phyloP scores from a whole-genome alignment of 1,284 basidiomycete species.

The Leccinum subrobustum region DNA sequence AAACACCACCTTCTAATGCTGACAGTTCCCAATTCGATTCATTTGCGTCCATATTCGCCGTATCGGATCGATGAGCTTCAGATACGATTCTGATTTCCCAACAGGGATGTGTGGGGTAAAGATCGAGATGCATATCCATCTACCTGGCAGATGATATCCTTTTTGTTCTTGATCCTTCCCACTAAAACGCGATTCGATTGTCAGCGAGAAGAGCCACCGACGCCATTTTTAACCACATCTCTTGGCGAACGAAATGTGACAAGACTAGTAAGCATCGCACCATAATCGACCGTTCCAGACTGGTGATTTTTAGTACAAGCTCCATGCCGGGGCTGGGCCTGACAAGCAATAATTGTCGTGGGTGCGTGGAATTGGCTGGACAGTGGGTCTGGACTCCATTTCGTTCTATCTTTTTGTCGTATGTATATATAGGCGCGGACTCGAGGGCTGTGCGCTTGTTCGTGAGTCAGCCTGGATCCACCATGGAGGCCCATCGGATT shows the following conservation, averaged over 20 bases:
- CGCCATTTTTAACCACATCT: neutral
- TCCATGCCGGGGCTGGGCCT: neutral
- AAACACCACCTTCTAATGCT: neutral
- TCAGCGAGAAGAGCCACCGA: neutral
- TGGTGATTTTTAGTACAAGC: neutral
- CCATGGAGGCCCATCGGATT: neutral
- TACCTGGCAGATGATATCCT: neutral
- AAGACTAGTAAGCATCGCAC: neutral
- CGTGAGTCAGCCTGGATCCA: neutral
- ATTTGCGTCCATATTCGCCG: neutral
- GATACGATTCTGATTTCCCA: neutral
- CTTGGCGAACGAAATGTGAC: neutral
- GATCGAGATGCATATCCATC: conserved; percentile 10
- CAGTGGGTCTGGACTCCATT: neutral
- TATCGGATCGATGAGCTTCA: neutral
- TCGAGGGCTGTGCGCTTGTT: neutral
- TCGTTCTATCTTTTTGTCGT: neutral
- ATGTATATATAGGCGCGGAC: neutral
- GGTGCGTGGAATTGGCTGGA: conserved; percentile 1
- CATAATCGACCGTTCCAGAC: conserved; percentile 14
- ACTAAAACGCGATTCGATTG: neutral
- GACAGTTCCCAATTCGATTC: neutral
- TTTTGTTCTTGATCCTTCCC: neutral
- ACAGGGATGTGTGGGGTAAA: neutral
- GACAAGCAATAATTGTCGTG: neutral